Percentiles rank a stretch among this genome's conserved stretches.
These are phyloP conservation scores for Aspergillus piperis DNA, from an alignment of 2,329 filamentous ascomycete genomes.

Conservation along the genomic window DNA sequence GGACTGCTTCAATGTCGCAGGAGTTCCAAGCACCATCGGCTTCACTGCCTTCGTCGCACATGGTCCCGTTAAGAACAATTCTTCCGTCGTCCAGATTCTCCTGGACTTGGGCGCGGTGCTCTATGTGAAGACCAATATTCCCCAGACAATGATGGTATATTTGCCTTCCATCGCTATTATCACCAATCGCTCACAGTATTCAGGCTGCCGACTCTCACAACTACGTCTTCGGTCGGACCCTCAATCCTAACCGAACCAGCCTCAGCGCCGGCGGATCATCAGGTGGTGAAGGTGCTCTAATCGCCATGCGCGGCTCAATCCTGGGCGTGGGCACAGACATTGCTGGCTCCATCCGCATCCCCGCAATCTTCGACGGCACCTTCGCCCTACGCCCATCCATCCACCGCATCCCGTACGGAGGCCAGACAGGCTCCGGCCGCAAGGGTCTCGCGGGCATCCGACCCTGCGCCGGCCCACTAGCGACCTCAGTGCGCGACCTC, in stretches of 20 bases:
- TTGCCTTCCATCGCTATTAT: accelerated
- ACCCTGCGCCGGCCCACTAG: conserved; percentile 25
- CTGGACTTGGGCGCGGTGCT: conserved; percentile 62
- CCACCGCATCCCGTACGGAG: conserved; percentile 52
- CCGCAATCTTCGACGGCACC: conserved; percentile 51
- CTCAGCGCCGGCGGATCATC: conserved; percentile 64
- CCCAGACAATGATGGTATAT: conserved; percentile 48
- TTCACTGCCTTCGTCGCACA: conserved; percentile 62
- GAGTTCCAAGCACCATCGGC: conserved; percentile 57
- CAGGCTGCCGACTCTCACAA: conserved; percentile 52
- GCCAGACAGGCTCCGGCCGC: conserved; percentile 24
- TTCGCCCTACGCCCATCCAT: conserved; percentile 51
- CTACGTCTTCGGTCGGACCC: conserved; percentile 60
- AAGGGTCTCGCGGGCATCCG: conserved; percentile 21
- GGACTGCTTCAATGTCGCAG: conserved; percentile 50
- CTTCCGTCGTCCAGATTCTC: conserved; percentile 59
- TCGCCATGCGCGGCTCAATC: conserved; percentile 60
- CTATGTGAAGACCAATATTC: conserved; percentile 70
- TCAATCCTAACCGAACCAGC: conserved; percentile 62
- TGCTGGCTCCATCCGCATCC: conserved; percentile 46
- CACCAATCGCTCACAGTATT: too few relatives aligned
- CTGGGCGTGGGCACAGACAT: conserved; percentile 65
- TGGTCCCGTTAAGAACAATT: conserved; percentile 54
- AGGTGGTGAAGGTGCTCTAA: conserved; percentile 65
- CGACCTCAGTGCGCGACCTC: conserved; percentile 17